A percentile compares a stretch with the other conserved stretches of the same genome.
Evolutionary conservation across 2,329 filamentous ascomycete genomes (phyloP).

Genomic region (Beauveria pseudobassiana): DNA sequence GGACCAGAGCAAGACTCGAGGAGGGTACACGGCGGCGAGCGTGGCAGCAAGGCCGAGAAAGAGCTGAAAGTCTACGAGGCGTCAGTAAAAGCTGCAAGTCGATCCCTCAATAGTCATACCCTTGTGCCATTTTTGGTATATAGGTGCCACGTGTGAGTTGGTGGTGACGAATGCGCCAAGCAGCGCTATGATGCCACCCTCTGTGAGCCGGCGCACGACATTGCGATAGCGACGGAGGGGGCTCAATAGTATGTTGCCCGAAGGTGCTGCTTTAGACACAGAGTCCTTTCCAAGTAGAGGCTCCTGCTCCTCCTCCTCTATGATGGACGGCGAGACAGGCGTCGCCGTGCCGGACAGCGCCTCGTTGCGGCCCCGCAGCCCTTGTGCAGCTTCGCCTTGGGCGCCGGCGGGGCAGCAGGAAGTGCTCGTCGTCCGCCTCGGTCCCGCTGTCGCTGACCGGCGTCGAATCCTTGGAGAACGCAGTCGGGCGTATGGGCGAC

Average conservation of each 20-base stretch:
- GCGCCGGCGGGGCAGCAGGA: too few relatives aligned
- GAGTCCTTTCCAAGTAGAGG: constrained; percentile 17
- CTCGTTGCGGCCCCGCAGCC: constrained; percentile 57
- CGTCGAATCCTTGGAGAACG: constrained; percentile 43
- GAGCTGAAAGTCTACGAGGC: constrained; percentile 35
- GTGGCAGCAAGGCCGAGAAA: constrained; percentile 27
- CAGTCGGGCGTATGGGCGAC: constrained; percentile 20
- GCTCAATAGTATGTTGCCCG: constrained; percentile 19
- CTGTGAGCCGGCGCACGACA: constrained; percentile 43
- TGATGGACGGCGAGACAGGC: constrained; percentile 42
- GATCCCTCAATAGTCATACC: constrained; percentile 29
- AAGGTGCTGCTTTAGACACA: constrained; percentile 12
- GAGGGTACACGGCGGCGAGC: constrained; percentile 48
- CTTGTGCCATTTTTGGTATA: constrained; percentile 39
- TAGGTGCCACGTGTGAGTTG: constrained; percentile 38
- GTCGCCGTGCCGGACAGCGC: constrained; percentile 47
- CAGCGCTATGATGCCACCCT: constrained; percentile 42
- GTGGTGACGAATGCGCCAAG: constrained; percentile 41
- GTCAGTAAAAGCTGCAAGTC: constrained; percentile 14
- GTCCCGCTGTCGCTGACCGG: constrained; percentile 83
- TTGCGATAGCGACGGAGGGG: constrained; percentile 39
- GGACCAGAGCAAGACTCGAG: constrained; percentile 47
- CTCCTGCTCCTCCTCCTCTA: constrained; percentile 36
- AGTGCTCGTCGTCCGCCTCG: constrained; percentile 90
- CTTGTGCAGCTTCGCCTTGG: constrained; percentile 65